Percentiles rank a stretch among this genome's conserved stretches.
These are phyloP conservation scores for Aspergillus wentii DNA, from an alignment of 495 filamentous ascomycete species.

Conservation along the genomic window DNA sequence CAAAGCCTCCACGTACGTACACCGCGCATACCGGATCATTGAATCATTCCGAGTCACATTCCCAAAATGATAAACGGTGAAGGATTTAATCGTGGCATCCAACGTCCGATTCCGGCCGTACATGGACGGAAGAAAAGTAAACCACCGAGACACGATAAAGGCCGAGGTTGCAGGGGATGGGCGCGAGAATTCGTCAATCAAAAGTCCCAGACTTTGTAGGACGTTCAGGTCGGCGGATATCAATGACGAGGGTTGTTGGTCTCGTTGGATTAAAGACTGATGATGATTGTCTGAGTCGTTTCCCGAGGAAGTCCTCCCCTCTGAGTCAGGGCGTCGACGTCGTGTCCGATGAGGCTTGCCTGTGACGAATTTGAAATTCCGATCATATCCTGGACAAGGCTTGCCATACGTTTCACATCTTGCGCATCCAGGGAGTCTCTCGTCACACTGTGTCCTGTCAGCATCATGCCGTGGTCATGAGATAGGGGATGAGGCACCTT, in stretches of 20 bases:
- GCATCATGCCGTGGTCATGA: neutral
- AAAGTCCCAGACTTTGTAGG: constrained; percentile 16
- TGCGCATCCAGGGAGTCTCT: constrained; percentile 23
- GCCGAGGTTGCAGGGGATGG: constrained; percentile 12
- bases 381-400: constrained; percentile 32
- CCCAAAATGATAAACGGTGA: constrained; percentile 28
- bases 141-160: constrained; percentile 21
- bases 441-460: constrained; percentile 26
- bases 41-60: constrained; percentile 14
- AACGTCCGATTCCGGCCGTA: constrained; percentile 25
- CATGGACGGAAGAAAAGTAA: constrained; percentile 21
- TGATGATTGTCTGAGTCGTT: neutral
- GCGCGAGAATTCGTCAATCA: constrained; percentile 21
- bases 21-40: constrained; percentile 25
- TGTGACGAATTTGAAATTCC: constrained; percentile 26
- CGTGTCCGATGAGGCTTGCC: constrained; percentile 27
- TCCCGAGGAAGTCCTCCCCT: neutral
- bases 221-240: constrained; percentile 16
- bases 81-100: constrained; percentile 26
- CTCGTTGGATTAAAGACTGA: constrained; percentile 5
- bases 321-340: constrained; percentile 5
- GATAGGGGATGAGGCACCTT: constrained; percentile 16
- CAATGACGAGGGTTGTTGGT: constrained; percentile 1
- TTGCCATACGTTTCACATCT: constrained; percentile 30
- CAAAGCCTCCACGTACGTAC: constrained; percentile 25